Evolutionary conservation across 2,329 filamentous ascomycete genomes (phyloP).

Genomic region (Leptographium radiaticola): DNA sequence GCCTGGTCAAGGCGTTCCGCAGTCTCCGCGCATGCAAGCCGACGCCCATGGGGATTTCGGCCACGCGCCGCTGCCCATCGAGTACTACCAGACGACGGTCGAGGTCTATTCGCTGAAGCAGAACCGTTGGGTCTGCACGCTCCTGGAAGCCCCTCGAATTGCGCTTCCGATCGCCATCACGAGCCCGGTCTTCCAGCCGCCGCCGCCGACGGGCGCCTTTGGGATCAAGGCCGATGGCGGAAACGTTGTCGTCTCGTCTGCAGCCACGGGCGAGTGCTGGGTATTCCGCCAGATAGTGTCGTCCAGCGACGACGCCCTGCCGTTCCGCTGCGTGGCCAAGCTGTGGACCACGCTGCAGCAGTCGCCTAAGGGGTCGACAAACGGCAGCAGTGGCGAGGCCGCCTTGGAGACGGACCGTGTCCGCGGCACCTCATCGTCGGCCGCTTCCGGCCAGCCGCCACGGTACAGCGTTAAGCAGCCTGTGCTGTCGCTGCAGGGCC

Average conservation of each 20-base stretch:
- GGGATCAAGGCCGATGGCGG: constrained; percentile 60
- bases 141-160: constrained; percentile 57
- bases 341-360: constrained; percentile 80
- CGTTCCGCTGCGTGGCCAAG: constrained; percentile 65
- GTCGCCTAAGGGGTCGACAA: constrained; percentile 30
- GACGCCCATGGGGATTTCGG: constrained; percentile 12
- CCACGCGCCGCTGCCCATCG: constrained; percentile 22
- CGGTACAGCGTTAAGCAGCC: constrained; percentile 42
- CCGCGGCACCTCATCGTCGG: constrained; percentile 17
- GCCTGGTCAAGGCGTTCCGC: too few relatives aligned
- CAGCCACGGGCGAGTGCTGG: constrained; percentile 76
- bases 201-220: constrained; percentile 58
- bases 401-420: constrained; percentile 25
- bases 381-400: constrained; percentile 14
- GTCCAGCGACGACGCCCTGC: constrained; percentile 25
- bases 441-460: constrained; percentile 22
- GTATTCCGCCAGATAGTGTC: constrained; percentile 46
- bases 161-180: constrained; percentile 44
- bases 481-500: constrained; percentile 54
- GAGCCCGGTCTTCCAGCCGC: constrained; percentile 53
- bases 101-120: constrained; percentile 78
- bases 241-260: constrained; percentile 64
- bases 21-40: neutral
- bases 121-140: constrained; percentile 55
- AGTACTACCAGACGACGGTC: constrained; percentile 72